Percentiles rank a stretch among this genome's conserved stretches.
These are phyloP conservation scores for Salix caprea DNA, from an alignment of 345 rosid species.

Conservation along the genomic window DNA sequence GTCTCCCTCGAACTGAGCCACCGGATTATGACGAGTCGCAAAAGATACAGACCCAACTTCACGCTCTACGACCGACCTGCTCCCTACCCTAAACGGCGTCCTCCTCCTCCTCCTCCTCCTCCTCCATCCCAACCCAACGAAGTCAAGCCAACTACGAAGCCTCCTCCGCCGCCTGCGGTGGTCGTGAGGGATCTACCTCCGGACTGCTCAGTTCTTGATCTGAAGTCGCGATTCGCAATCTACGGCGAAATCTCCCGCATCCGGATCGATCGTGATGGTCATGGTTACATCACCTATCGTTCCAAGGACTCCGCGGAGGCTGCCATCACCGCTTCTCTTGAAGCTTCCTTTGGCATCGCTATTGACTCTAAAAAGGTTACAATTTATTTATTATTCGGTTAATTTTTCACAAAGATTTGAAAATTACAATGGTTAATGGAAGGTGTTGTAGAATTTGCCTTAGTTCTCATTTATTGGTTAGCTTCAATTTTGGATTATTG, in stretches of 20 bases:
- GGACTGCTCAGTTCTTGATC: slow-evolving; percentile 78
- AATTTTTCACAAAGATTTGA: too few species aligned
- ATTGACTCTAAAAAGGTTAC: slow-evolving; percentile 50
- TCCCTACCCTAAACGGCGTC: slow-evolving; percentile 52
- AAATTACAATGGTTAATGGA: not conserved
- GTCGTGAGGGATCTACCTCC: slow-evolving; percentile 52
- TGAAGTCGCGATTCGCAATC: slow-evolving; percentile 90
- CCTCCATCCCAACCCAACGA: slow-evolving; percentile 6
- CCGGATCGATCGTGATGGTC: slow-evolving; percentile 63
- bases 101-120: slow-evolving; percentile 24
- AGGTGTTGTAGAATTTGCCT: not conserved
- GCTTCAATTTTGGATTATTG: not conserved
- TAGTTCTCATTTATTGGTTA: too few species aligned
- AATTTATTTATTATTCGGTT: not conserved
- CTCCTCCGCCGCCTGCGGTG: slow-evolving; percentile 58
- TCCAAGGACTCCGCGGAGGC: slow-evolving; percentile 71
- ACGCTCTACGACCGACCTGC: slow-evolving; percentile 30
- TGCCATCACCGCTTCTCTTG: slow-evolving; percentile 70
- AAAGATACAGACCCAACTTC: slow-evolving; percentile 53
- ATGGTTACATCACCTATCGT: slow-evolving; percentile 58
- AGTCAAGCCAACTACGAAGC: slow-evolving; percentile 39
- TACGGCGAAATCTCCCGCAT: slow-evolving; percentile 83
- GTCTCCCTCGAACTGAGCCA: not conserved
- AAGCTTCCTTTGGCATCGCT: slow-evolving; percentile 61
- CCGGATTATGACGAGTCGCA: slow-evolving; percentile 39